Evolutionary conservation across 306 rosid genomes (phyloP).

Genomic region (Benincasa hispida): DNA sequence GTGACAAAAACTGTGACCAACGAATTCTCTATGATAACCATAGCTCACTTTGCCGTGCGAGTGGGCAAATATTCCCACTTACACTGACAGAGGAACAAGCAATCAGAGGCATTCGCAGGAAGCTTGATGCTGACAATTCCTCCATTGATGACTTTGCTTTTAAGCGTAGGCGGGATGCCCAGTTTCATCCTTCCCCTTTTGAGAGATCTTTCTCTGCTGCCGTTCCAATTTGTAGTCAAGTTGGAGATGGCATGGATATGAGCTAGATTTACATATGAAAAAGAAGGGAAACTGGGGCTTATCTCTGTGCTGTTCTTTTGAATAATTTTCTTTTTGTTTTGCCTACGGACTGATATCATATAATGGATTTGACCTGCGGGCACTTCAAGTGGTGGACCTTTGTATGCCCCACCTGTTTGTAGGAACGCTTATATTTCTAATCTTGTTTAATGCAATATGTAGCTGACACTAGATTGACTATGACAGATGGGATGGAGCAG

Average conservation of each 20-base stretch:
- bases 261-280: conserved; percentile 43
- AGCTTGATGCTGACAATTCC: conserved; percentile 54
- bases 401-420: conserved; percentile 38
- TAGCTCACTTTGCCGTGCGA: conserved; percentile 81
- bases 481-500: conserved; percentile 16
- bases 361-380: conserved; percentile 40
- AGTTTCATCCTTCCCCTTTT: conserved; percentile 73
- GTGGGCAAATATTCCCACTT: conserved; percentile 60
- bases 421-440: conserved; percentile 53
- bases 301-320: conserved; percentile 25
- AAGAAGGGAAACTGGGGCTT: conserved; percentile 22
- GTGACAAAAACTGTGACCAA: conserved; percentile 96
- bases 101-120: conserved; percentile 71
- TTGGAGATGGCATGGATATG: conserved; percentile 85
- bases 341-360: conserved; percentile 26
- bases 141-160: conserved; percentile 40
- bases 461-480: conserved; percentile 37
- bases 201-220: conserved; percentile 73
- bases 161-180: conserved; percentile 74
- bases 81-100: conserved; percentile 66
- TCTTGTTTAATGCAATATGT: conserved; percentile 45
- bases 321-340: conserved; percentile 16
- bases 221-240: conserved; percentile 78
- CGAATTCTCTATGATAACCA: conserved; percentile 92
- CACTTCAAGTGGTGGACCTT: conserved; percentile 39